phyloP scores from a whole-genome alignment of 225 moss, liverwort and hornwort species.

The Lunularia cruciata region DNA sequence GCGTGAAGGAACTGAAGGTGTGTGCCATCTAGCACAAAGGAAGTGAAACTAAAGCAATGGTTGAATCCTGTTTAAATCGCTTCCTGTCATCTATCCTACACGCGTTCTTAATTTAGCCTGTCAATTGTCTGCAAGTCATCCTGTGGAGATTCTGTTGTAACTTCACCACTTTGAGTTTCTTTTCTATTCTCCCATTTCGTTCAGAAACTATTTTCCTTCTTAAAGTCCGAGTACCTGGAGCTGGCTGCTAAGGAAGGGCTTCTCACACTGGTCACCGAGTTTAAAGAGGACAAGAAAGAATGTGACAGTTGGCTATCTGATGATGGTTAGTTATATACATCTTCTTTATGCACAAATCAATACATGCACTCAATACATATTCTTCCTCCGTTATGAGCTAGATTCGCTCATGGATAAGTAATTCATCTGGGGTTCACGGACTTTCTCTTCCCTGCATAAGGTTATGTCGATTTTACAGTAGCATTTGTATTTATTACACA shows the following conservation, averaged over 20 bases:
- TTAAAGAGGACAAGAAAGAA: conserved; percentile 24
- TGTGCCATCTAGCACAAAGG: neutral
- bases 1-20: conserved; percentile 29
- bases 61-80: too few relatives aligned
- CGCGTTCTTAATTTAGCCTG: neutral
- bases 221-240: conserved; percentile 24
- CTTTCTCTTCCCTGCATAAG: neutral
- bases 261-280: conserved; percentile 21
- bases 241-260: conserved; percentile 20
- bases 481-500: neutral
- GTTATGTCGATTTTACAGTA: neutral
- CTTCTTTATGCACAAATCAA: too few relatives aligned
- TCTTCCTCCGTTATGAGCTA: too few relatives aligned
- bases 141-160: too few relatives aligned
- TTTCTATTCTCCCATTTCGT: neutral
- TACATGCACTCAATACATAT: too few relatives aligned
- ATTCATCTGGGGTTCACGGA: neutral
- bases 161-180: neutral
- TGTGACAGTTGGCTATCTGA: conserved; percentile 13
- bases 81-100: neutral
- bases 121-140: too few relatives aligned
- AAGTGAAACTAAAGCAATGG: neutral
- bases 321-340: too few relatives aligned
- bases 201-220: conserved; percentile 18
- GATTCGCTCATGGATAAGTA: neutral